Evolutionary conservation across 768 basidiomycete genomes (phyloP), one percentile per base, ranked within the genome.

Genomic region (Russula olivacea): DNA sequence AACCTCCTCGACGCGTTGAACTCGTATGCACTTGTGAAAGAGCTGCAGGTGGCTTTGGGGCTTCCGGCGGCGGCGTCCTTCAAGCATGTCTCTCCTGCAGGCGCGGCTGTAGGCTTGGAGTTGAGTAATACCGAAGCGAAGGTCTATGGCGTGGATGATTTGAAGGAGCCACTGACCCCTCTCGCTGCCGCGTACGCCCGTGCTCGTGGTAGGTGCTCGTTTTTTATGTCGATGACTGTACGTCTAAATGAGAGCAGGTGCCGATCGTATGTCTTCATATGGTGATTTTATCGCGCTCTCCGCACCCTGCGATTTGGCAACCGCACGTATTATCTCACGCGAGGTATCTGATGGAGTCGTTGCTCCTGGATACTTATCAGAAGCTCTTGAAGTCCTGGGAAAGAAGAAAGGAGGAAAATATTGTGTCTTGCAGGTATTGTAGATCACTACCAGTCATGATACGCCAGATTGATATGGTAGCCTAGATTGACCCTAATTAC

Each of bases 331-430:
- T 73, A 97, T 99, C 72, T 95, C 93, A n/a, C 84, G 97, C 19
- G 97, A 99, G 72, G 97, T 99, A 11, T 98, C 97, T 0, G 97
- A 99, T 72, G 97, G 97, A 36, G 90, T 99, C 68, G 93, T 99
- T 61, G 96, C 97, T 2, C 96, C 97, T 1, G 94, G 93, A 48
- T 99, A 95, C 73, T 81, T 87, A 23, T 74, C 80, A 0, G 91
- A 93, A 69, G 97, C 97, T 0, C 81, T 98, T 9, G 95, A 96
- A 51, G 81, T 97, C 36, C 79, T 99, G 48, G 81, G 80, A 53
- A 98, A 95, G 81, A 99, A 99, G 82, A 99, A 99, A 78, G 92
- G 83, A 15, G 97, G 97, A 36, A 99, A 98, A 74, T 99, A 99
- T 77, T 98, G 96, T 69, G 93, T 99, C 15, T 83, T 99, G 15